Evolutionary conservation across 495 filamentous ascomycete species (phyloP), one percentile per base, ranked within the genome.

Genomic region (Cladorrhinum samala): DNA sequence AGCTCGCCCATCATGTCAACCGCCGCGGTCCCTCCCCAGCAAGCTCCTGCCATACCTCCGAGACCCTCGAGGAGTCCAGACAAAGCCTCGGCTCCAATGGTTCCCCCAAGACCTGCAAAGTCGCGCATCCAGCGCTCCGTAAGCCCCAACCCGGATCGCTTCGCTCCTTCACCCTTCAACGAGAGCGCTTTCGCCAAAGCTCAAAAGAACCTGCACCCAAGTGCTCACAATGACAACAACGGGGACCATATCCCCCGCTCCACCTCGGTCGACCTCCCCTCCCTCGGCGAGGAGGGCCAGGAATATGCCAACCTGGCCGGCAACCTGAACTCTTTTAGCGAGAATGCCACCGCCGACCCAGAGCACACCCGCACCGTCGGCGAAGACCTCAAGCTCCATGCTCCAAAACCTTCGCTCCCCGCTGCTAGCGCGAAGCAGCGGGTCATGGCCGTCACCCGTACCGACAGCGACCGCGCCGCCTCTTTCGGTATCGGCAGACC

Each of bases 351-450:
- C 40, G 72, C 75, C 9, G 66, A 72, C 17, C 77, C 82, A 6
- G 73, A 83, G 53, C 83, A 93, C 63, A 91, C 84, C 33, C 83
- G 87, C 57, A 91, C 86, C 58, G 75, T 95, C 43, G 84, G 80
- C 58, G 82, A 81, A 50, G 88, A 95, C 64, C 71, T 96, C 54
- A 85, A 92, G 67, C 80, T 96, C 23, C 84, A 94, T 71, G 89
- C 90, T 46, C 91, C 91, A n/a, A 94, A 84, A 70, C 89, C 91
- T 5, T 91, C 89, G 2, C 74, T 94, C 58, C 86, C 89, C 3
- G 77, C 74, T 18, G 81, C 81, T 17, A 89, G 83, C 61, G 89
- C 89, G 44, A 92, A 89, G 72, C 80, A 85, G 62, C 78, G 84
- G 56, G 85, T 95, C 48, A 82, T 85, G 60, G 70, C 80, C 1